phyloP scores from a whole-genome alignment of 371 early-diverging fungal genomes.

The Mortierella sp. region DNA sequence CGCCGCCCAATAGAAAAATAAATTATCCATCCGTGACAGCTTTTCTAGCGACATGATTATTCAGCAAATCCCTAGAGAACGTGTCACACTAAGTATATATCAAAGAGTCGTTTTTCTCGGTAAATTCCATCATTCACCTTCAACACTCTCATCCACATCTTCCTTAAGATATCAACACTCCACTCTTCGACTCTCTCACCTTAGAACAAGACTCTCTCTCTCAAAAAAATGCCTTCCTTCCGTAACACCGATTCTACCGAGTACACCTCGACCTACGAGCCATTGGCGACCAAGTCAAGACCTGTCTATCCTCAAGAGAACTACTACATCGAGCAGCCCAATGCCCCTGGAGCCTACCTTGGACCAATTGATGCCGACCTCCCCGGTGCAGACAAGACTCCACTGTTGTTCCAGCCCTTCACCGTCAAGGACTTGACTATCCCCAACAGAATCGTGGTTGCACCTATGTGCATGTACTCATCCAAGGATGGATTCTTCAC shows the following conservation, averaged over 20 bases:
- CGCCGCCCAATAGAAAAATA: not conserved
- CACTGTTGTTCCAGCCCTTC: constrained; percentile 75
- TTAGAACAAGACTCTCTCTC: not conserved
- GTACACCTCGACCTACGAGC: constrained; percentile 23
- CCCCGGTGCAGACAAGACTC: constrained; percentile 38
- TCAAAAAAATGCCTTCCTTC: constrained; percentile 29
- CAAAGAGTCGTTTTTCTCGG: not conserved
- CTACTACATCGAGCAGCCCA: constrained; percentile 43
- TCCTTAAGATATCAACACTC: not conserved
- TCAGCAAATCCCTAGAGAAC: constrained; percentile 26
- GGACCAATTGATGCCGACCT: constrained; percentile 43
- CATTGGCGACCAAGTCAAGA: constrained; percentile 24
- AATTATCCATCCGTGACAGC: constrained; percentile 25
- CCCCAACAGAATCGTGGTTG: constrained; percentile 83
- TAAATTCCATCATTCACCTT: constrained; percentile 6
- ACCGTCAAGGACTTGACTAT: constrained; percentile 70
- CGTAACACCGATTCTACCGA: constrained; percentile 6
- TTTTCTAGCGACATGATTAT: constrained; percentile 18
- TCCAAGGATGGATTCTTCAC: constrained; percentile 66
- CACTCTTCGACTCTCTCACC: not conserved
- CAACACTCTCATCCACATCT: constrained; percentile 1
- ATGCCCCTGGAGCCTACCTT: constrained; percentile 40
- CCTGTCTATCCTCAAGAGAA: constrained; percentile 38
- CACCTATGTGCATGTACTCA: constrained; percentile 88
- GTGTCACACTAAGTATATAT: constrained; percentile 39